Conservation (phyloP, 1,284 basidiomycete genomes). For the Caloboletus firmus region DNA sequence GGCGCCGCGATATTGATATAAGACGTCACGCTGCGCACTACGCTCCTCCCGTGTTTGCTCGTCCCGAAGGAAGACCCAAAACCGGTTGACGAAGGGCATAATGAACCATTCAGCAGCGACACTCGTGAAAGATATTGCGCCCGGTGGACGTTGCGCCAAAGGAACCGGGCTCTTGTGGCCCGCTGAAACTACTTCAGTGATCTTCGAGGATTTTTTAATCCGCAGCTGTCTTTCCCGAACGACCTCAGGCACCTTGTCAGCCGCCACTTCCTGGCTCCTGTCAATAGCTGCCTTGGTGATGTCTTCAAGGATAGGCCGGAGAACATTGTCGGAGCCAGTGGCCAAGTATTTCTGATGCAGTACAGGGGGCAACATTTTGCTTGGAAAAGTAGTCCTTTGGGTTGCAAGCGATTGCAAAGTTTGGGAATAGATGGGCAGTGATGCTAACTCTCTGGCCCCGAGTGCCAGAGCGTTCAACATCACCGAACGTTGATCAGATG, state of each 20-base stretch:
- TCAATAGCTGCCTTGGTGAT: constrained; percentile 62
- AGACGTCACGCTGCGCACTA: constrained; percentile 48
- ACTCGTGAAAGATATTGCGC: constrained; percentile 57
- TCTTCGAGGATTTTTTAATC: constrained; percentile 50
- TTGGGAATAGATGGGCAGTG: constrained; percentile 54
- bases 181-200: constrained; percentile 43
- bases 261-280: constrained; percentile 48
- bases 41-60: constrained; percentile 73
- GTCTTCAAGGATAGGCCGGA: constrained; percentile 57
- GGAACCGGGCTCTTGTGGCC: constrained; percentile 1
- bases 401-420: constrained; percentile 34
- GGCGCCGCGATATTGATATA: constrained; percentile 63
- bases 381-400: constrained; percentile 63
- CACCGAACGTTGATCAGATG: constrained; percentile 77
- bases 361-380: constrained; percentile 70
- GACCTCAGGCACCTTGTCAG: constrained; percentile 56
- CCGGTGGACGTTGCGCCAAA: constrained; percentile 20
- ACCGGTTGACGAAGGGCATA: constrained; percentile 84
- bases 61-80: constrained; percentile 88
- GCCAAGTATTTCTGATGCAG: constrained; percentile 71
- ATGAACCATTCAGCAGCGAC: constrained; percentile 86
- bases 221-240: constrained; percentile 76
- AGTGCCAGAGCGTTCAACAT: constrained; percentile 86
- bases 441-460: constrained; percentile 83
- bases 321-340: constrained; percentile 34